These are phyloP conservation scores for Xylariaceae sp. DNA, from an alignment of 2,329 filamentous ascomycete species.

Conservation along the genomic window DNA sequence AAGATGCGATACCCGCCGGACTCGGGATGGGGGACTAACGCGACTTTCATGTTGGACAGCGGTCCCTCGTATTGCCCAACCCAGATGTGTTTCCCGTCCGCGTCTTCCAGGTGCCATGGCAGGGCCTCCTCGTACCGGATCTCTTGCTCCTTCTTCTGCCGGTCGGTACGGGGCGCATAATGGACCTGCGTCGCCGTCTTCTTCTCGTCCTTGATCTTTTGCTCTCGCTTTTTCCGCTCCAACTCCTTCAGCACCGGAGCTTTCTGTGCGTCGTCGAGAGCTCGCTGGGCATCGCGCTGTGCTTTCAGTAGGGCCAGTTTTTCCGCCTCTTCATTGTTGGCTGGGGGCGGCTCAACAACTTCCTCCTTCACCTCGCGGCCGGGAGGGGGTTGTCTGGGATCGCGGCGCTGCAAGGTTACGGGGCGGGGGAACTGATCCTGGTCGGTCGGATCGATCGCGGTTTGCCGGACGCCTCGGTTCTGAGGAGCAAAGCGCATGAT, in stretches of 20 bases:
- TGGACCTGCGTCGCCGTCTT: conserved; percentile 82
- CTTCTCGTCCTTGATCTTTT: conserved; percentile 60
- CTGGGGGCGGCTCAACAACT: conserved; percentile 36
- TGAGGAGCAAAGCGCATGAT: conserved; percentile 65
- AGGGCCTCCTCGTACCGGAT: conserved; percentile 90
- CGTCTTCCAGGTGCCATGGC: conserved; percentile 95
- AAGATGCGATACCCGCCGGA: conserved; percentile 73
- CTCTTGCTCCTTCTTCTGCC: conserved; percentile 67
- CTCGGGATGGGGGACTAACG: conserved; percentile 59
- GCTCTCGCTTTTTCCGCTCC: conserved; percentile 39
- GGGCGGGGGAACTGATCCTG: conserved; percentile 81
- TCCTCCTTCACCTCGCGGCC: conserved; percentile 61
- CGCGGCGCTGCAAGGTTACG: conserved; percentile 81
- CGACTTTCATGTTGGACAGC: conserved; percentile 78
- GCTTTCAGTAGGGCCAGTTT: conserved; percentile 64
- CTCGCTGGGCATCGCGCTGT: conserved; percentile 78
- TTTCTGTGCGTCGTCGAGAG: conserved; percentile 86
- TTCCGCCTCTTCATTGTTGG: conserved; percentile 56
- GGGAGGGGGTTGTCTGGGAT: conserved; percentile 65
- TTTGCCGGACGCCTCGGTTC: conserved; percentile 47
- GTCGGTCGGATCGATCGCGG: conserved; percentile 60
- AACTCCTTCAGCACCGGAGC: conserved; percentile 68
- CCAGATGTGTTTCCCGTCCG: conserved; percentile 92
- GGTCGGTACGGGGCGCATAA: conserved; percentile 71
- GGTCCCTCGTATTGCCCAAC: conserved; percentile 86